phyloP scores from a whole-genome alignment of 441 rosid species.

The Croton laevigatus region DNA sequence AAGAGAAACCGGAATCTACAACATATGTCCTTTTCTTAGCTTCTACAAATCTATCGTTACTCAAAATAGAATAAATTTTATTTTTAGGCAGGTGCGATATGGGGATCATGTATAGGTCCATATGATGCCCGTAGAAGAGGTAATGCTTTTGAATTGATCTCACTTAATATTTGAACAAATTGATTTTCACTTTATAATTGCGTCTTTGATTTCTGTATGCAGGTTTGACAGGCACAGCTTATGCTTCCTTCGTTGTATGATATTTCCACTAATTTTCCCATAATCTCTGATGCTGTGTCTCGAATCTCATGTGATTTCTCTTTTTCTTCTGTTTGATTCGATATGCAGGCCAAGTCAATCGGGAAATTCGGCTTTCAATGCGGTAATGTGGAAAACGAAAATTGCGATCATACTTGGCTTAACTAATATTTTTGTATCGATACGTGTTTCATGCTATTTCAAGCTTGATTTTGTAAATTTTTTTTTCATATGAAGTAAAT shows the following conservation, averaged over 20 bases:
- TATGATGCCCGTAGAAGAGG: slow-evolving; percentile 61
- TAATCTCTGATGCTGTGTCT: not conserved
- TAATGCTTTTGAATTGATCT: slow-evolving; percentile 14
- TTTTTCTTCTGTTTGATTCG: not conserved
- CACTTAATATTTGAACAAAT: not conserved
- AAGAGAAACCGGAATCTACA: not conserved
- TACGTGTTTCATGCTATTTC: not conserved
- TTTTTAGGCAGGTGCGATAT: slow-evolving; percentile 69
- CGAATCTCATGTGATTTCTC: not conserved
- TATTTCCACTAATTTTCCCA: not conserved
- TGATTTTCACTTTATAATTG: not conserved
- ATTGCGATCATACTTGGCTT: not conserved
- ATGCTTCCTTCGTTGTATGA: slow-evolving; percentile 64
- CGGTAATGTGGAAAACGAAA: slow-evolving; percentile 39
- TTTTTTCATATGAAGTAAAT: not conserved
- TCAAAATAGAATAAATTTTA: not conserved
- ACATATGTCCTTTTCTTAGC: not conserved
- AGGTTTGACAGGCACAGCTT: slow-evolving; percentile 66
- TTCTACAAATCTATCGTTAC: not conserved
- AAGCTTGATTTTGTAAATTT: not conserved
- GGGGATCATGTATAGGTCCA: slow-evolving; percentile 68
- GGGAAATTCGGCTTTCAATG: slow-evolving; percentile 60
- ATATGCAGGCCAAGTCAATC: slow-evolving; percentile 55
- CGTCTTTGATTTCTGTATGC: slow-evolving; percentile 12
- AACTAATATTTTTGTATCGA: not conserved